Evolutionary conservation across 2,329 filamentous ascomycete genomes (phyloP).

Genomic region (Fusarium solani-melongenae): DNA sequence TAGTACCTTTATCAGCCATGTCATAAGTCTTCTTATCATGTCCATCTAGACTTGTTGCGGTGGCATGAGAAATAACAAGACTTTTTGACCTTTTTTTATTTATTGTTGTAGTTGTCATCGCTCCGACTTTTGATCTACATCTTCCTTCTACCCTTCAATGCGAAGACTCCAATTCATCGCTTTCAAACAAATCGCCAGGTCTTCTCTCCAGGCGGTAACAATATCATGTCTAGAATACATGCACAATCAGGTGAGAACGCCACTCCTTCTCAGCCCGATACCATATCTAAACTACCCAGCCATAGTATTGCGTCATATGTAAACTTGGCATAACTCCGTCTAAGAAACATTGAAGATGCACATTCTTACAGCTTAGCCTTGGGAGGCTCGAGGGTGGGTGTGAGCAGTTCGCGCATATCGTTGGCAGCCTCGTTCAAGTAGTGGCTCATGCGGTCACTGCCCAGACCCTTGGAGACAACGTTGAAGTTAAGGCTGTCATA

Average conservation of each 20-base stretch:
- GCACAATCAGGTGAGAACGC: constrained; percentile 3
- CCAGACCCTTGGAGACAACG: constrained; percentile 92
- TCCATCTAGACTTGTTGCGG: constrained; percentile 23
- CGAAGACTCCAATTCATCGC: neutral
- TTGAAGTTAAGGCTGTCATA: constrained; percentile 90
- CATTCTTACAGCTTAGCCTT: constrained; percentile 85
- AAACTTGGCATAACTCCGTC: constrained; percentile 5
- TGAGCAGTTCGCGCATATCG: constrained; percentile 87
- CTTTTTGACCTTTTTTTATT: constrained; percentile 23
- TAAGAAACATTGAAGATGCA: neutral
- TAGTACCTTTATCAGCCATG: constrained; percentile 3
- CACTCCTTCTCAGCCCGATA: neutral
- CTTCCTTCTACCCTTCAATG: neutral
- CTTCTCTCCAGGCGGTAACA: constrained; percentile 4
- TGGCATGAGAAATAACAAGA: constrained; percentile 13
- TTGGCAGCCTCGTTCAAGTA: constrained; percentile 93
- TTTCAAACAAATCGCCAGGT: constrained; percentile 10
- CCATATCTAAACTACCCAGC: neutral
- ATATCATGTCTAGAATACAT: constrained; percentile 23
- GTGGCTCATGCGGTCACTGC: constrained; percentile 92
- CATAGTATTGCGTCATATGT: neutral
- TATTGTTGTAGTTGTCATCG: neutral
- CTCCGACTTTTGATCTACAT: neutral
- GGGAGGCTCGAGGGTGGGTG: constrained; percentile 79
- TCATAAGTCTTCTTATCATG: constrained; percentile 6